Base-by-base conservation (phyloP, 2,329 filamentous ascomycete genomes). In the Diaporthe humulicola region DNA sequence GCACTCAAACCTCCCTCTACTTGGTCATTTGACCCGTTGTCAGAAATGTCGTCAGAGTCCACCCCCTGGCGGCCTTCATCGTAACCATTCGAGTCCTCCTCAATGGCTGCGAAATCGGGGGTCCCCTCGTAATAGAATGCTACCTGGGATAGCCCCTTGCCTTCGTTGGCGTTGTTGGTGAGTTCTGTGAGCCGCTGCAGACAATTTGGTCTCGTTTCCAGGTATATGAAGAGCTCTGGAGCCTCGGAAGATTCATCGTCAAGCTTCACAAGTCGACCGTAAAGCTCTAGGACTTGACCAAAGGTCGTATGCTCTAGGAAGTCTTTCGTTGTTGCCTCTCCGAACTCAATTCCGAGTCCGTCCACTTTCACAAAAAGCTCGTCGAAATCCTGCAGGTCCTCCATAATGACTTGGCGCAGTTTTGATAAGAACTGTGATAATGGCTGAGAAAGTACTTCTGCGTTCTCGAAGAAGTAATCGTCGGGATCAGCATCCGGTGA, bases 311-410 rank as follows among this genome's bases (percentile, higher is more conserved):
- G 38, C 17, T 76, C 74, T n/a, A 76, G 71, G 33, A 76, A 76
- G 7, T 70, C 74, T 10, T 42, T 54, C 36, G 75, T 72, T 45
- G 75, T 76, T 30, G 75, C 60, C 54, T 90, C 88, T 28, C 86
- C 82, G 79, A 89, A 89, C 79, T 90, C 88, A 42, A 90, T 82
- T 12, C 87, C 87, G 54, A 90, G 84, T 74, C 88, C 86, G 38
- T 89, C 87, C 61, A 90, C 81, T 74, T 88, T 86, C 54, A 89
- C 84, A n/a, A 86, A 83, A 56, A 90, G 80, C 73, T 90, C 88
- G 70, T 90, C 88, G 25, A 85, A 83, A 4, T 81, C 74, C 7
- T 81, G 80, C 3, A 90, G 79, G 70, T 89, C 88, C 52, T 85
- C 83, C 25, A 81, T 79, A 19, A 90, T 82, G 76, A 89, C 87